Base-by-base conservation (phyloP, 306 rosid genomes). In the Castanea sativa region DNA sequence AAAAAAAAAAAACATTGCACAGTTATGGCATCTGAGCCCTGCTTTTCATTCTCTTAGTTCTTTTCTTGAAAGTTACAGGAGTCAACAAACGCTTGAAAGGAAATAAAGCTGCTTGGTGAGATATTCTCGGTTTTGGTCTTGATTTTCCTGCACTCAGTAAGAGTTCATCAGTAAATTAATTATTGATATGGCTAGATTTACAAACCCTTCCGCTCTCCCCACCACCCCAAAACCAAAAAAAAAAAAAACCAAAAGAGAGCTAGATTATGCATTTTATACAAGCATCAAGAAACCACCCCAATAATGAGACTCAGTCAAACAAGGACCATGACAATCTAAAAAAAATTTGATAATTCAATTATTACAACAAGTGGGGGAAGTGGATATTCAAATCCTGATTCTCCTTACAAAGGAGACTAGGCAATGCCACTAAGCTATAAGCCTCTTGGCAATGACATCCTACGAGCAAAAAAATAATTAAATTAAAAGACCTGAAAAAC, bases 81-180 rank as follows among this genome's bases (percentile, higher is more conserved):
- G 76, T 85, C 80, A 86, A 57, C 79, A 88, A 78, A 3, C 85
- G 91, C 88, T 75, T 91, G 58, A 90, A 88, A 72, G 92, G 95
- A 73, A 79, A 71, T 32, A 71, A 8, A 57, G 75, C 35, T 5
- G 78, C 81, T 38, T 57, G 86, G 33, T 52, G 82, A 65, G 57
- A 73, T 41, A 70, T 80, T 84, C 83, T 88, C 12, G 1, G 45
- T 87, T 82, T 95, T 51, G 38, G 56, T 64, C 82, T 86, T 58
- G 21, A 51, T 73, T 78, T 83, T 83, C 91, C 97, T 92, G 88
- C 79, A 77, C 75, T 71, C 30, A 27, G 80, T 63, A 51, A 8
- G 45, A 64, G 83, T 78, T 25, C 75, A 38, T 55, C 10, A 79
- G 38, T 16, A 73, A 55, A 9, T 64, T 72, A 79, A 9, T 64